phyloP scores from a whole-genome alignment of 2,329 filamentous ascomycete species.

The Penicillium sp. region DNA sequence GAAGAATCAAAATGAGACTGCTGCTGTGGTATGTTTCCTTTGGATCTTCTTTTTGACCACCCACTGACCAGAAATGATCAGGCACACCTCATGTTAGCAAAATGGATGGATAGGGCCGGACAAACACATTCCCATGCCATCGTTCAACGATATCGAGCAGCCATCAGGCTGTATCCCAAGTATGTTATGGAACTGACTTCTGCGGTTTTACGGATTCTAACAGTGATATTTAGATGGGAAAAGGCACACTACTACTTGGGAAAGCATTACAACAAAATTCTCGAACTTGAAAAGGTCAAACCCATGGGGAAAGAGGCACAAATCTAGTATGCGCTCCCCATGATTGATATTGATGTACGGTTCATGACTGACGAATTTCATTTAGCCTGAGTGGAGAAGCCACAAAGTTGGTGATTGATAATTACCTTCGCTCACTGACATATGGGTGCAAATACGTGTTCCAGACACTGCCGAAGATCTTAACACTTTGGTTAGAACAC shows the following conservation, averaged over 20 bases:
- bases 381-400: conserved; percentile 74
- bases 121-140: conserved; percentile 85
- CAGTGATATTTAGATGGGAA: conserved; percentile 70
- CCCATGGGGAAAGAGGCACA: conserved; percentile 78
- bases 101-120: conserved; percentile 95
- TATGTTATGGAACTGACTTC: conserved; percentile 30
- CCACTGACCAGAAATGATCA: conserved; percentile 40
- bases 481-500: conserved; percentile 94
- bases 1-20: conserved; percentile 59
- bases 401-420: conserved; percentile 88
- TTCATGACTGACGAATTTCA: conserved; percentile 35
- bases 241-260: conserved; percentile 97
- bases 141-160: conserved; percentile 80
- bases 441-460: conserved; percentile 96
- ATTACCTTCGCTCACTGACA: conserved; percentile 84
- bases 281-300: conserved; percentile 84
- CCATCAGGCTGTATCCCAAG: conserved; percentile 54
- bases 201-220: neutral
- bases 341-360: neutral
- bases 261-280: conserved; percentile 93
- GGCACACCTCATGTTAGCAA: conserved; percentile 87
- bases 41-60: neutral
- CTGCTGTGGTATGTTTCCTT: conserved; percentile 46
- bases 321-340: conserved; percentile 56
- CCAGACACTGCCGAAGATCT: conserved; percentile 86